Percentiles rank a stretch among this genome's conserved stretches.
phyloP scores from a whole-genome alignment of 768 basidiomycete genomes.

The Amanita rimosa region DNA sequence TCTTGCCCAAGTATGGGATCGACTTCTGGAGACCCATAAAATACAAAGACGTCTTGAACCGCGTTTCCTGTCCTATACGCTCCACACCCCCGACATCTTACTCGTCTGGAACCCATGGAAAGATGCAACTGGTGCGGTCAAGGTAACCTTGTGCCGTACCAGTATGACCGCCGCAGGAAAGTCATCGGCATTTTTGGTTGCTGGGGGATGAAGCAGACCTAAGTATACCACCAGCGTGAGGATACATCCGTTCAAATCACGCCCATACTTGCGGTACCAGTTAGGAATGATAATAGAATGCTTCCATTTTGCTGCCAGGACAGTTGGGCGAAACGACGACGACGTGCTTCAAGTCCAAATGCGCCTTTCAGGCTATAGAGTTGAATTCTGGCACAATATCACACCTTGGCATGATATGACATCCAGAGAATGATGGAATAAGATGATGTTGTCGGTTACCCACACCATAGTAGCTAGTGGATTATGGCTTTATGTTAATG shows the following conservation, averaged over 20 bases:
- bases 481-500: constrained; percentile 1
- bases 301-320: too few species aligned
- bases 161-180: constrained; percentile 16
- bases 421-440: too few species aligned
- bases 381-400: constrained; percentile 23
- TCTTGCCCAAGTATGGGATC: too few species aligned
- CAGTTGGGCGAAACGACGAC: too few species aligned
- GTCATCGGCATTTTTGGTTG: constrained; percentile 31
- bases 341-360: constrained; percentile 20
- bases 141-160: neutral
- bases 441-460: neutral
- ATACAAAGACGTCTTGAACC: too few species aligned
- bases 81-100: neutral
- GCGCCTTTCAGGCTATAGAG: constrained; percentile 38
- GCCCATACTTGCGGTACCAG: too few species aligned
- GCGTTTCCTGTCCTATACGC: neutral
- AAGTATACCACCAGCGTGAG: constrained; percentile 29
- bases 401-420: too few species aligned
- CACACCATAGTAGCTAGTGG: neutral
- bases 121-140: neutral
- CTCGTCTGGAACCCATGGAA: neutral
- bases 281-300: too few species aligned
- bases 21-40: neutral
- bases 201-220: constrained; percentile 24
- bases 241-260: constrained; percentile 17